A percentile compares a stretch with the other conserved stretches of the same genome.
phyloP scores from a whole-genome alignment of 208 protist species.

The Trypanosoma grayi region DNA sequence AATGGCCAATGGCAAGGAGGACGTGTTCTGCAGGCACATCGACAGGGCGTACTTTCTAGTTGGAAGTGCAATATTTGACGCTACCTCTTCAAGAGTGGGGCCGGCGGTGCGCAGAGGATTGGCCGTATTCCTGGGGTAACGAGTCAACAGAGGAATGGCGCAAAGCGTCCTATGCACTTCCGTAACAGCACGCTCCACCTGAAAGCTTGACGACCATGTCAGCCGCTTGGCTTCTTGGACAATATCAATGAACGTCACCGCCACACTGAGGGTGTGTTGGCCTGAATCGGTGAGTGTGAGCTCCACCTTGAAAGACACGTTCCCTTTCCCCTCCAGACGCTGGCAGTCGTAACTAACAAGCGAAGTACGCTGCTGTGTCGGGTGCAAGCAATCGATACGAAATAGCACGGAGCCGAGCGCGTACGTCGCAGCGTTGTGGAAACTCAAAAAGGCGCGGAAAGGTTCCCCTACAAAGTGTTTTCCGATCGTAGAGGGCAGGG shows the following conservation, averaged over 20 bases:
- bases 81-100: conserved; percentile 1
- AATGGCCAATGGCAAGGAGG: conserved; percentile 22
- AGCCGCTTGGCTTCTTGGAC: conserved; percentile 37
- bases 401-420: conserved; percentile 30
- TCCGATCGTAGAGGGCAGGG: conserved; percentile 47
- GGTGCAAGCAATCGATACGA: conserved; percentile 30
- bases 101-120: background rate
- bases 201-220: conserved; percentile 50
- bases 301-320: conserved; percentile 33
- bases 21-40: conserved; percentile 45
- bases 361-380: conserved; percentile 15
- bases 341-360: conserved; percentile 32
- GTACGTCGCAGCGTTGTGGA: conserved; percentile 70
- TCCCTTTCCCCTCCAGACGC: conserved; percentile 17
- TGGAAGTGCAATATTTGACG: conserved; percentile 22
- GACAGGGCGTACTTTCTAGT: conserved; percentile 32
- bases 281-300: conserved; percentile 14
- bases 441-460: conserved; percentile 65
- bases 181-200: conserved; percentile 42
- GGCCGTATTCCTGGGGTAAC: background rate
- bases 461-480: conserved; percentile 47
- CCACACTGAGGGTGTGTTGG: conserved; percentile 46
- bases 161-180: conserved; percentile 37
- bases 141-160: conserved; percentile 6
- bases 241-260: conserved; percentile 52